Percentiles rank a stretch among this genome's conserved stretches.
Evolutionary conservation across 805 yeast genomes (phyloP).

Genomic region (Peterozyma toletana): DNA sequence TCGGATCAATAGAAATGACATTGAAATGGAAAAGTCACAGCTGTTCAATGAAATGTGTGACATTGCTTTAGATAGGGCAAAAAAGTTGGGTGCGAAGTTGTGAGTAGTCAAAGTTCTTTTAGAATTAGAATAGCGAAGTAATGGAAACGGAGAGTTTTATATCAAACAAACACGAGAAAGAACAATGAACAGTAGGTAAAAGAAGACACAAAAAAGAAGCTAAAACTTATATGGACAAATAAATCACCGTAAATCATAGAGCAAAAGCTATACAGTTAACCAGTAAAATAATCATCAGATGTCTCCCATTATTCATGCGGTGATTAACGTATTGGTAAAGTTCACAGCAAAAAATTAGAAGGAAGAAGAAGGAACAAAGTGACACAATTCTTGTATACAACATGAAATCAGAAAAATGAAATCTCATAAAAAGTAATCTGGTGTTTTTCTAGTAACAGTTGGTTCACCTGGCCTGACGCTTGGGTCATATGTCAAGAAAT

Average conservation of each 20-base stretch:
- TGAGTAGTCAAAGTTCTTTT: constrained; percentile 4
- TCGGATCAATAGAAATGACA: constrained; percentile 52
- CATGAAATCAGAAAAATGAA: neutral
- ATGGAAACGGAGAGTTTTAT: neutral
- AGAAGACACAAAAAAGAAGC: no score
- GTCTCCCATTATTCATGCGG: neutral
- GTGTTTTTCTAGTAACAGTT: constrained; percentile 92
- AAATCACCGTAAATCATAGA: neutral
- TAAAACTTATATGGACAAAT: no score
- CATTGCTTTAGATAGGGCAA: constrained; percentile 74
- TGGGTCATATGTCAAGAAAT: constrained; percentile 92
- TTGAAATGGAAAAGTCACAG: constrained; percentile 46
- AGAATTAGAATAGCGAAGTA: neutral
- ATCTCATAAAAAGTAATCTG: constrained; percentile 81
- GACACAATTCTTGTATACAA: neutral
- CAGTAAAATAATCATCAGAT: neutral
- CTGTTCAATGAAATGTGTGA: constrained; percentile 90
- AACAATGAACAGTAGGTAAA: neutral
- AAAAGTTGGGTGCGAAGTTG: constrained; percentile 36
- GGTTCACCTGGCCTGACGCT: constrained; percentile 98
- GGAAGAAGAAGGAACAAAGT: neutral
- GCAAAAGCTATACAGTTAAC: neutral
- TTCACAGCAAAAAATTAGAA: neutral
- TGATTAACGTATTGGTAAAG: neutral
- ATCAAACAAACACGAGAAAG: neutral